Conservation (phyloP, 2,329 filamentous ascomycete species). For the Mariannaea sp. region DNA sequence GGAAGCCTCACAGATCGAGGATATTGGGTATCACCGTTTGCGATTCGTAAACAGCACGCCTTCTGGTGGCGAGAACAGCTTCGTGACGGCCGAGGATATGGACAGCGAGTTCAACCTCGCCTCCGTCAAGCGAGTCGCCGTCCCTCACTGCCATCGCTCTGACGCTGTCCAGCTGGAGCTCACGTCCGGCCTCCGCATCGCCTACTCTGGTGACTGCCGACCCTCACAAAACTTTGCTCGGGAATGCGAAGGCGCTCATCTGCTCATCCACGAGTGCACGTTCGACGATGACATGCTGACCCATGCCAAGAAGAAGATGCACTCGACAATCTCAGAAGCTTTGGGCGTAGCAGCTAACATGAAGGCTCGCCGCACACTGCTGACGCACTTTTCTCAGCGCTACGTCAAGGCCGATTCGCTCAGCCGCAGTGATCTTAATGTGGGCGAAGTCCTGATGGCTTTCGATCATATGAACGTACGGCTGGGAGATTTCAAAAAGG, state of each 20-base stretch:
- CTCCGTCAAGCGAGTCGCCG: conserved; percentile 68
- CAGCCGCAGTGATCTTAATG: conserved; percentile 41
- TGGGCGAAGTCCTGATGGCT: conserved; percentile 64
- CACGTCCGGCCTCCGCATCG: conserved; percentile 79
- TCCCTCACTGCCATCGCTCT: conserved; percentile 80
- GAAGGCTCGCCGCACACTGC: conserved; percentile 76
- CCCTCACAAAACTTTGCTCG: conserved; percentile 71
- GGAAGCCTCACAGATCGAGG: conserved; percentile 80
- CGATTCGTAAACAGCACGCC: conserved; percentile 41
- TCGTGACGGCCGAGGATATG: conserved; percentile 44
- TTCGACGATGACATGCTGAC: conserved; percentile 83
- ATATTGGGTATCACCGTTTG: conserved; percentile 68
- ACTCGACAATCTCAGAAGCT: conserved; percentile 87
- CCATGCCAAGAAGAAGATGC: conserved; percentile 86
- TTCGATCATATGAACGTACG: conserved; percentile 81
- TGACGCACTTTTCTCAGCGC: conserved; percentile 95
- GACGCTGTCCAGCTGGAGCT: conserved; percentile 80
- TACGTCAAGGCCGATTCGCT: conserved; percentile 70
- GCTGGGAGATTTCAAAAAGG: conserved; percentile 70
- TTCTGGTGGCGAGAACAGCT: conserved; percentile 26
- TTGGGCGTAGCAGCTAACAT: conserved; percentile 77
- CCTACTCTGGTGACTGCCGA: conserved; percentile 93
- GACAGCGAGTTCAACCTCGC: conserved; percentile 63
- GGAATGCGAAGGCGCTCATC: conserved; percentile 75
- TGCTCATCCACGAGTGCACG: conserved; percentile 94